Base-by-base conservation (phyloP, 169 alveolate genomes). In the Plasmodium fragile region DNA sequence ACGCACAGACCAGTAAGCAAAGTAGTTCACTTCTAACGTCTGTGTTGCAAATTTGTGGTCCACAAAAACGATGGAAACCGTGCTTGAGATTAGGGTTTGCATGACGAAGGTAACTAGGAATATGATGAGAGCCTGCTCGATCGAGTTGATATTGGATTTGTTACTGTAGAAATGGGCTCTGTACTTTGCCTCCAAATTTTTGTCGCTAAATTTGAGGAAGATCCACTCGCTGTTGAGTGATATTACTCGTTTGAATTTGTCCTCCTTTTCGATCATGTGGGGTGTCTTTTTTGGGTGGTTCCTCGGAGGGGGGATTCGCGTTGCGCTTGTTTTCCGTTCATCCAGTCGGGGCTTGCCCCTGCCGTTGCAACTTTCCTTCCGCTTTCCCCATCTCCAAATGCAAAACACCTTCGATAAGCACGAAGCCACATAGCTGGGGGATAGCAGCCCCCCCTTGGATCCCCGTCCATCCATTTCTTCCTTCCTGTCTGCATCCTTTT, bases 1-100 rank as follows among this genome's bases (percentile, higher is more conserved):
- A 13, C 99, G 72, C 4, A 97, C 98, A 1, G 98, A 96, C 99
- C 99, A 97, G 39, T 96, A 97, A 0, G 93, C 95, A 71, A 87
- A 94, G 92, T 95, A 96, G 72, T 92, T 96, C 30, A 84, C 43
- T 83, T 82, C 95, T 78, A 96, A 92, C 13, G 95, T 82, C 73
- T 92, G 92, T 10, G 95, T 96, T 18, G 95, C 95, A 16, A 92
- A 59, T 39, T 82, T 95, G 75, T 73, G 75, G 78, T 95, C 96
- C 22, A 80, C 94, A 81, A 92, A 96, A 5, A 94, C 85, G 77
- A 98, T 96, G 0, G 99, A 98, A 6, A 97, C 80, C 0, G 96
- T 94, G 36, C 97, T 87, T 53, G 95, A 95, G 36, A 96, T 92
- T 18, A 97, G 77, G 10, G 98, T 96, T 89, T 97, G 99, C 69